Base-by-base conservation (phyloP, 768 basidiomycete genomes). In the Hemileccinum rubropunctum region DNA sequence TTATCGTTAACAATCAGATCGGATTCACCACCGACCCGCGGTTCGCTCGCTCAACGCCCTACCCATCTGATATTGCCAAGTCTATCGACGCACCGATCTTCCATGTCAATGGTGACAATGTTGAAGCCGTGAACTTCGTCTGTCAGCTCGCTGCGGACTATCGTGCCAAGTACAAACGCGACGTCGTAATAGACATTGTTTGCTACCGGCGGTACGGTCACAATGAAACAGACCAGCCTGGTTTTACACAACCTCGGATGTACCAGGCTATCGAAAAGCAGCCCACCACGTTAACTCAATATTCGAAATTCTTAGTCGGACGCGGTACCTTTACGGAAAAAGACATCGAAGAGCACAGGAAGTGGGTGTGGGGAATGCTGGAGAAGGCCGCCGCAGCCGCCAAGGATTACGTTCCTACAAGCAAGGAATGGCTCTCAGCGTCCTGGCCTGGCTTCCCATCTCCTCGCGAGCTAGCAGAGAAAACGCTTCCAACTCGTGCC, bases 131-230 rank as follows among this genome's bases (percentile, higher is more conserved):
- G 68, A 98, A 91, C 69, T 99, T 95, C 64, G 95, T 99, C 35
- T 95, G 92, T 73, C 94, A 95, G 63, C 85, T 99, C 48, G 97
- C 95, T 23, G 95, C 95, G 27, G 95, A 99, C 69, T 99, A 92
- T 73, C 86, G 95, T 43, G 94, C 95, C 58, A 95, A 93, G 73
- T 99, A 86, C 80, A 97, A 95, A 80, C 95, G 91, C 76, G 97
- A 99, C 67, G 95, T 99, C 55, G 95, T 99, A 62, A 74, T 99
- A 53, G 95, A 99, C 70, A 92, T 99, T 50, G 95, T 99, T 50
- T 99, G 97, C 74, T 99, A 98, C 76, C 90, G 97, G 56, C 92
- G 94, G 47, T 84, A 98, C 66, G 97, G 97, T n/a, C 97, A 99
- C 74, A 99, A 99, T 70, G 97, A 99, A 72, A 98, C 94, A 10